These are phyloP conservation scores for Furcasterigmium sp. DNA, from an alignment of 2,329 filamentous ascomycete species.

Conservation along the genomic window DNA sequence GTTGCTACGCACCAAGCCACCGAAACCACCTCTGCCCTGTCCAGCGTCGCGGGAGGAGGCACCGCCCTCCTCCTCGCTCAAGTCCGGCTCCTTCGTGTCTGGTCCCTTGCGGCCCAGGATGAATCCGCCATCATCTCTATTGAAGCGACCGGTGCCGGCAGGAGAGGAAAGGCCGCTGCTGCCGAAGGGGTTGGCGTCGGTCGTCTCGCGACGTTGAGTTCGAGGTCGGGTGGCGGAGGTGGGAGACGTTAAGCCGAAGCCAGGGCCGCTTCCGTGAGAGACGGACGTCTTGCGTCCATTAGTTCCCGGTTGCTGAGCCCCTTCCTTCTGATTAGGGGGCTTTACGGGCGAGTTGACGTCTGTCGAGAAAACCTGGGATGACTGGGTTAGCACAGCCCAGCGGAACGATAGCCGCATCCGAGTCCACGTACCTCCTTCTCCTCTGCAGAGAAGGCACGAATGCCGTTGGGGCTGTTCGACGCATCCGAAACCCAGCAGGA, in stretches of 20 bases:
- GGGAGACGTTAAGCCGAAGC: slow-evolving; percentile 69
- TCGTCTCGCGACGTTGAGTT: slow-evolving; percentile 76
- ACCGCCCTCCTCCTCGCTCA: slow-evolving; percentile 39
- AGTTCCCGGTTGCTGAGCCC: slow-evolving; percentile 48
- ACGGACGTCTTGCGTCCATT: slow-evolving; percentile 79
- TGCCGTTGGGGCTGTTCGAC: slow-evolving; percentile 62
- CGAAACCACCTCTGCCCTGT: slow-evolving; percentile 32
- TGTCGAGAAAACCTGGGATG: slow-evolving; percentile 65
- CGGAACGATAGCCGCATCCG: not conserved
- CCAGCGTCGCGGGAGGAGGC: slow-evolving; percentile 17
- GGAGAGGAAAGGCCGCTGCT: slow-evolving; percentile 54
- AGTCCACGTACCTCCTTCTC: slow-evolving; percentile 52
- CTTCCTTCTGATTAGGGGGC: slow-evolving; percentile 66
- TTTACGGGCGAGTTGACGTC: slow-evolving; percentile 95
- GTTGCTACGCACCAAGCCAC: slow-evolving; percentile 47
- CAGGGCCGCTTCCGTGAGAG: slow-evolving; percentile 61
- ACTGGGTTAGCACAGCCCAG: slow-evolving; percentile 3
- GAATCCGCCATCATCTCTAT: slow-evolving; percentile 56
- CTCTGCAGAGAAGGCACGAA: slow-evolving; percentile 62
- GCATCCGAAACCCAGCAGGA: slow-evolving; percentile 83
- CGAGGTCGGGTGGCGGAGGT: slow-evolving; percentile 65
- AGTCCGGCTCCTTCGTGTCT: slow-evolving; percentile 42
- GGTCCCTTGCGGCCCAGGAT: slow-evolving; percentile 51
- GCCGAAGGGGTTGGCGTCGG: slow-evolving; percentile 60
- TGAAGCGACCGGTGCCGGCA: slow-evolving; percentile 50